Evolutionary conservation across 2,329 filamentous ascomycete species (phyloP).

Genomic region (Cryphonectria nitschkei): DNA sequence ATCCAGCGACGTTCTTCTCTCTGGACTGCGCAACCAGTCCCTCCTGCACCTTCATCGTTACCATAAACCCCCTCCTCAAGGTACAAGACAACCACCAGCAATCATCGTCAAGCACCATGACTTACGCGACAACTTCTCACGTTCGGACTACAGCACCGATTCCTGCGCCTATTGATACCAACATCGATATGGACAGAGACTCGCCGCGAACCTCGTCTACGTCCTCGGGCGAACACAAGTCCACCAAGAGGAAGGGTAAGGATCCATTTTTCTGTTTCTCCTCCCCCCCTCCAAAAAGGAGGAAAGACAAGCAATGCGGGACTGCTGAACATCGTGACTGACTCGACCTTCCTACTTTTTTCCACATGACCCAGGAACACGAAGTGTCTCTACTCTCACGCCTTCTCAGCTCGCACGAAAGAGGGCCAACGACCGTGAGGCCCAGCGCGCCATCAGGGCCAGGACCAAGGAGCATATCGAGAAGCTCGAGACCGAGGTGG

Average conservation of each 20-base stretch:
- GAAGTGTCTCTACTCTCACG: constrained; percentile 85
- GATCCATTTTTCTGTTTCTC: constrained; percentile 18
- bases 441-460: constrained; percentile 84
- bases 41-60: constrained; percentile 20
- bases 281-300: neutral
- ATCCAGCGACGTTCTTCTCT: constrained; percentile 13
- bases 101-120: constrained; percentile 17
- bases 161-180: constrained; percentile 31
- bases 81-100: constrained; percentile 5
- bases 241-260: constrained; percentile 52
- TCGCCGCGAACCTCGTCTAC: constrained; percentile 46
- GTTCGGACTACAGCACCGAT: constrained; percentile 29
- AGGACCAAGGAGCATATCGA: constrained; percentile 88
- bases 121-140: constrained; percentile 31
- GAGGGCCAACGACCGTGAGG: constrained; percentile 88
- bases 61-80: neutral
- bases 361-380: constrained; percentile 51
- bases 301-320: constrained; percentile 17
- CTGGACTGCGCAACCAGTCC: constrained; percentile 20
- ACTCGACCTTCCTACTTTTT: constrained; percentile 20
- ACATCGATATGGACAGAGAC: constrained; percentile 32
- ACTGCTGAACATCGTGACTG: constrained; percentile 20
- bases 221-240: constrained; percentile 48
- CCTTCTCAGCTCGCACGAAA: constrained; percentile 89
- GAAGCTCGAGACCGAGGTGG: constrained; percentile 72